Conservation (phyloP, 75 land plant genomes). For the Adiantum capillusveneris region DNA sequence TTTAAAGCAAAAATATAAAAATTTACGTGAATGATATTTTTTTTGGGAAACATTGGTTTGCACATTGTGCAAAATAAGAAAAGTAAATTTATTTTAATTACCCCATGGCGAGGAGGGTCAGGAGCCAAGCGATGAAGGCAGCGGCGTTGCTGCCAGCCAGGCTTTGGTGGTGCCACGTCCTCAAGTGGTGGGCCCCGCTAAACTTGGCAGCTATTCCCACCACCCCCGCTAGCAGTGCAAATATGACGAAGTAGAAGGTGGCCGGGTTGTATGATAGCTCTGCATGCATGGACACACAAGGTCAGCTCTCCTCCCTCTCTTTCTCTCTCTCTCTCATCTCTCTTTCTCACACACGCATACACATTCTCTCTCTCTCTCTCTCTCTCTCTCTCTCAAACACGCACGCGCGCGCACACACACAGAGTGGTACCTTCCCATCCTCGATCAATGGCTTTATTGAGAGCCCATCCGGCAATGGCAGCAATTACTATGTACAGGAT, state of each 20-base stretch:
- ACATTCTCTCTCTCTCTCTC: too few species aligned
- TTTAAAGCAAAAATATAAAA: too few species aligned
- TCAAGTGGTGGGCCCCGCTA: slow-evolving; percentile 39
- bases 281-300: slow-evolving; percentile 1
- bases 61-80: too few species aligned
- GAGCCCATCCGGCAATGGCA: slow-evolving; percentile 49
- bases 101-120: slow-evolving; percentile 81
- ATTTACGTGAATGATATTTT: too few species aligned
- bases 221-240: slow-evolving; percentile 54
- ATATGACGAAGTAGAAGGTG: slow-evolving; percentile 52
- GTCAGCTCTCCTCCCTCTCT: background rate
- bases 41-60: too few species aligned
- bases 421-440: background rate
- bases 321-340: background rate
- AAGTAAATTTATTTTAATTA: background rate
- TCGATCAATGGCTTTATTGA: slow-evolving; percentile 41
- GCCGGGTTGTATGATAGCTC: slow-evolving; percentile 24
- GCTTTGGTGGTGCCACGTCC: slow-evolving; percentile 32
- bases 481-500: slow-evolving; percentile 37
- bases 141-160: slow-evolving; percentile 43
- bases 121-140: slow-evolving; percentile 47
- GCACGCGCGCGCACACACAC: background rate
- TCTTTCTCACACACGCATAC: too few species aligned
- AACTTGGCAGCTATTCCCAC: slow-evolving; percentile 52
- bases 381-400: too few species aligned